Evolutionary conservation across 768 basidiomycete genomes (phyloP).

Genomic region (Mycena chlorophos): DNA sequence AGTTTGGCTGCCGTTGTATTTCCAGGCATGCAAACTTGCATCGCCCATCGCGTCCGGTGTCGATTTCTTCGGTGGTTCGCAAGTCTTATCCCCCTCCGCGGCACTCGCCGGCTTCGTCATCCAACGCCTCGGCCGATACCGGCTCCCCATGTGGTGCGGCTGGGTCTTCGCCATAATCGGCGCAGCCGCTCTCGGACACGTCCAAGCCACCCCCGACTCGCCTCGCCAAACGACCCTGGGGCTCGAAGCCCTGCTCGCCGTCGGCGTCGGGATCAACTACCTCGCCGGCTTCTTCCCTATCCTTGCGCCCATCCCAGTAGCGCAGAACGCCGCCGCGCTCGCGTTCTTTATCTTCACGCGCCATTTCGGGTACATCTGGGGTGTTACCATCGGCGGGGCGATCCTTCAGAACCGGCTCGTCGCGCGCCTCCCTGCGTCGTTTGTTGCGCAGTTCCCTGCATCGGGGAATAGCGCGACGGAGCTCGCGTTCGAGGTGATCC

Average conservation of each 20-base stretch:
- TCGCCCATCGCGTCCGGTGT: conserved; percentile 43
- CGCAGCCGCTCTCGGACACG: conserved; percentile 32
- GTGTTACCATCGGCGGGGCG: conserved; percentile 42
- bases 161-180: conserved; percentile 37
- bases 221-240: conserved; percentile 29
- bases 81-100: conserved; percentile 29
- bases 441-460: conserved; percentile 30
- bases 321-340: background rate
- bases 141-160: background rate
- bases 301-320: conserved; percentile 4
- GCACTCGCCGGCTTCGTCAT: conserved; percentile 32
- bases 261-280: conserved; percentile 1
- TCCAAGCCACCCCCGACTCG: conserved; percentile 25
- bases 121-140: background rate
- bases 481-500: conserved; percentile 44
- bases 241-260: background rate
- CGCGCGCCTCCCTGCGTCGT: conserved; percentile 37
- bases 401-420: conserved; percentile 48
- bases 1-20: background rate
- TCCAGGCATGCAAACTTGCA: conserved; percentile 12
- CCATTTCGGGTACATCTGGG: conserved; percentile 39
- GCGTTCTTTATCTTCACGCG: background rate
- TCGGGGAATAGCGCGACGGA: conserved; percentile 27
- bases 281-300: conserved; percentile 1
- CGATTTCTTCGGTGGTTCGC: conserved; percentile 35